phyloP scores from a whole-genome alignment of 495 filamentous ascomycete species.

The Baudoinia panamericana region DNA sequence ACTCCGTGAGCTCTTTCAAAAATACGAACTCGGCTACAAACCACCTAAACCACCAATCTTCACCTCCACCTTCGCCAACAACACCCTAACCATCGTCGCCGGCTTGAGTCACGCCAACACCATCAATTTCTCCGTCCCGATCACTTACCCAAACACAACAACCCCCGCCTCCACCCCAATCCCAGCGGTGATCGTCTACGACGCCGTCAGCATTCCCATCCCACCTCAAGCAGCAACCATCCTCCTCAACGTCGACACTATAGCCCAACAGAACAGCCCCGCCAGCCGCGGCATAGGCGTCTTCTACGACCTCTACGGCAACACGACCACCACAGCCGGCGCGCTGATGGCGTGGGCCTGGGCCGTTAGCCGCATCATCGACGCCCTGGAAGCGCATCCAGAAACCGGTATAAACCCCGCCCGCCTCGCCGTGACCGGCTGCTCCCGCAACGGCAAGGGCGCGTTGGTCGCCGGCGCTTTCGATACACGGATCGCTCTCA shows the following conservation, averaged over 20 bases:
- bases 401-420: conserved; percentile 31
- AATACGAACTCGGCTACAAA: conserved; percentile 17
- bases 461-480: conserved; percentile 38
- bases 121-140: conserved; percentile 20
- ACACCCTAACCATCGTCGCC: conserved; percentile 30
- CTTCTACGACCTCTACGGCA: conserved; percentile 38
- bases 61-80: conserved; percentile 27
- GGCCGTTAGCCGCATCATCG: conserved; percentile 37
- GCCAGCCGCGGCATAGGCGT: conserved; percentile 29
- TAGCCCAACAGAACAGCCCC: conserved; percentile 26
- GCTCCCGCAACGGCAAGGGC: conserved; percentile 40
- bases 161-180: conserved; percentile 26
- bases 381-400: conserved; percentile 32
- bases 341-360: conserved; percentile 38
- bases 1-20: conserved; percentile 15
- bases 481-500: conserved; percentile 34
- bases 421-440: conserved; percentile 34
- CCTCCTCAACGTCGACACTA: conserved; percentile 32
- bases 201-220: conserved; percentile 29
- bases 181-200: conserved; percentile 36
- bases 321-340: conserved; percentile 25
- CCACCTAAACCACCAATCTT: conserved; percentile 18
- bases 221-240: conserved; percentile 33
- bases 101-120: conserved; percentile 19
- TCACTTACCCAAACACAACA: conserved; percentile 16